Evolutionary conservation across 768 basidiomycete species (phyloP), one percentile per base, ranked within the genome.

Genomic region (Pleurotus eryngii): DNA sequence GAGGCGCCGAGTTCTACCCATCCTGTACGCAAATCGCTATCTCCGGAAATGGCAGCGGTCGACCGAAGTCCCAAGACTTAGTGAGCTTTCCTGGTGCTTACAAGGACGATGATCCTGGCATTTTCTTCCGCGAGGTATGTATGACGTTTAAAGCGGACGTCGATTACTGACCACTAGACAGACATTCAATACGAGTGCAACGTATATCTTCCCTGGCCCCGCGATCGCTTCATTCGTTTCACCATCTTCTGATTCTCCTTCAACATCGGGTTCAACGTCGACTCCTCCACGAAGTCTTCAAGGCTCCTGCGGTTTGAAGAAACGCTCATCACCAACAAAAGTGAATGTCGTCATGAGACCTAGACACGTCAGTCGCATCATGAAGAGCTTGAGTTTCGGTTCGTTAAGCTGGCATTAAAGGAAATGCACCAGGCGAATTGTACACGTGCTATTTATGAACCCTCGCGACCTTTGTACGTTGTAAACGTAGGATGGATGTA

Each of bases 1-100:
- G 84, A 4, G 87, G 87, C 17, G 90, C 88, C 0, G 90, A 93
- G 70, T 92, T 91, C 70, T 93, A 93, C 67, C 85, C 87, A 0
- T 81, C 82, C 24, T 93, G 90, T 68, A 75, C 80, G 2, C 80
- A 85, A 69, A 66, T 88, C 59, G 71, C 66, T 39, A 68, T 92
- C 38, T 71, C 76, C 2, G 88, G 89, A 9, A 77, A 72, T 50
- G 77, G 77, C 46, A 77, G 76, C 1, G 85, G 81, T 12, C 67
- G 59, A 1, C 84, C 86, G 3, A 63, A 67, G 0, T 20, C 69
- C 3, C 70, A 64, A 58, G 81, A 86, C 49, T 81, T 84, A 35
- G 88, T 88, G 40, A 75, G 71, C 37, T 76, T 92, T 58, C 90
- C 90, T 1, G 90, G 90, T 20, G 89, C 81, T 15, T 92, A 92